Percentiles rank a stretch among this genome's conserved stretches.
Conservation (phyloP, 495 filamentous ascomycete species). For the Tuber borchii region DNA sequence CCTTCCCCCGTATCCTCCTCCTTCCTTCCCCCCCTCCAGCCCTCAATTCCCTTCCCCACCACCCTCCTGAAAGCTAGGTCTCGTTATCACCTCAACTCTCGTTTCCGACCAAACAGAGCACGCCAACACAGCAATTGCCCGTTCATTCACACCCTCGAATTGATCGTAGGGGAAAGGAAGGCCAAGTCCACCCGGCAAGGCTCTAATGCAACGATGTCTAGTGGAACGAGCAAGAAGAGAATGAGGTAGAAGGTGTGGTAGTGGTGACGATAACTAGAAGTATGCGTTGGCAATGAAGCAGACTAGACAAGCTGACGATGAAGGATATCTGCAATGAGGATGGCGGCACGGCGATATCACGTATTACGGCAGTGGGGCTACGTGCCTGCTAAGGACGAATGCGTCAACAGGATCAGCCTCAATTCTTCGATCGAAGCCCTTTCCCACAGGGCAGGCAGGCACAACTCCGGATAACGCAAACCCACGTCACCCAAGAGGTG, state of each 20-base stretch:
- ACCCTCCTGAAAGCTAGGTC: constrained; percentile 16
- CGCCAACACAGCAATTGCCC: constrained; percentile 36
- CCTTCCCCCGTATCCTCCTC: constrained; percentile 20
- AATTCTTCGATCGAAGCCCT: not conserved
- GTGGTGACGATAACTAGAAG: not conserved
- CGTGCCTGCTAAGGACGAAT: not conserved
- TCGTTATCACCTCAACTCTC: constrained; percentile 17
- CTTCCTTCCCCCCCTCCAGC: constrained; percentile 5
- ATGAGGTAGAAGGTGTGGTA: not conserved
- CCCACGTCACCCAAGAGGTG: constrained; percentile 29
- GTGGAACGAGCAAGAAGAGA: not conserved
- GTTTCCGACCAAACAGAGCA: constrained; percentile 37
- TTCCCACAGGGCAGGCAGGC: not conserved
- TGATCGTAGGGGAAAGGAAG: not conserved
- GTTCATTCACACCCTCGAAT: constrained; percentile 30
- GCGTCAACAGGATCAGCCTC: not conserved
- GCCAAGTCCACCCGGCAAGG: constrained; percentile 2
- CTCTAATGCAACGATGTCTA: not conserved
- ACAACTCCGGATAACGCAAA: constrained; percentile 2
- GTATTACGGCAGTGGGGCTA: not conserved
- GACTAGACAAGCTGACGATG: not conserved
- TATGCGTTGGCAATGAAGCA: constrained; percentile 2
- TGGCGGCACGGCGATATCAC: not conserved
- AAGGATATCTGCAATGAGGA: not conserved
- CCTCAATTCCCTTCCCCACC: constrained; percentile 28